Base-by-base conservation (phyloP, 805 yeast species). In the Ascoidea asiatica region DNA sequence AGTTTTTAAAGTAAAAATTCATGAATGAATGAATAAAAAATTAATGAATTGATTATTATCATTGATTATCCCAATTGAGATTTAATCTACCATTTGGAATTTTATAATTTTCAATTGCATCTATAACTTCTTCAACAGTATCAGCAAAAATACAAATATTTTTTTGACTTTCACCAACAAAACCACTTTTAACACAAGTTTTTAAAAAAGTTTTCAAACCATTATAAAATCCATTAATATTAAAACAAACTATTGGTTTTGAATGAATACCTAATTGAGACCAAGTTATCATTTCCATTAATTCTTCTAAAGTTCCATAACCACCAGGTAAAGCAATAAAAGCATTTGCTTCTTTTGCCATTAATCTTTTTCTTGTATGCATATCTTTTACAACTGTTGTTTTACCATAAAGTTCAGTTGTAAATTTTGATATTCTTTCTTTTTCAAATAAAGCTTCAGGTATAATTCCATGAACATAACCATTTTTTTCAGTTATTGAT, bases 281-380 rank as follows among this genome's bases (percentile, higher is more conserved):
- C 95, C 95, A 87, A 4, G 95, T 87, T 47, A 82, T 81, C 45
- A 85, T 81, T 65, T 87, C 95, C 80, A 86, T 79, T 49, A 87
- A 68, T 63, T 87, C 95, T 62, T 87, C 95, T 57, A 85, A 63
- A 5, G 95, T 86, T 43, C 95, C 95, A 58, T 78, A 86, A 2
- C 95, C 95, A 50, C 95, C 95, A 13, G 95, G 95, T 65, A 87
- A 70, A 0, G 95, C 95, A 40, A 87, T 75, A 61, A 87, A 87
- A 0, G 90, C 94, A 52, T 77, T 77, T n/a, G 90, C 80, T 59
- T 82, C 89, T 55, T 74, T 71, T 22, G 88, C 94, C 95, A 87
- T 87, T 67, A 82, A 54, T 58, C 79, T 72, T 67, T 87, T 87
- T 58, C 95, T 72, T 2, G 92, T 81, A 63, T 87, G 95, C 95